Evolutionary conservation across 345 rosid genomes (phyloP).

Genomic region (Fremontodendron californicum): DNA sequence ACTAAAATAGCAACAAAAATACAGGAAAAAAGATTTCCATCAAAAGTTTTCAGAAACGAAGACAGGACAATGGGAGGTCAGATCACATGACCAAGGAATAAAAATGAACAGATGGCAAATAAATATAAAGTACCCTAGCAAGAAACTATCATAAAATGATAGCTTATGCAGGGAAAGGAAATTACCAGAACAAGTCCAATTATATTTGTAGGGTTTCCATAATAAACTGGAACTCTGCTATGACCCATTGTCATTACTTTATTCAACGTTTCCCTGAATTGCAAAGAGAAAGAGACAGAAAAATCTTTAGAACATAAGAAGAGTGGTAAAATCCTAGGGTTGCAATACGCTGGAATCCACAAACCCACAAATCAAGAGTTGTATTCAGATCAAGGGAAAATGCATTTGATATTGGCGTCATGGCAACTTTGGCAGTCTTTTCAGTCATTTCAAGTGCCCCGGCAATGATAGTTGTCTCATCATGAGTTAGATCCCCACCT

Average conservation of each 20-base stretch:
- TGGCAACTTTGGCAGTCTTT: slow-evolving; percentile 89
- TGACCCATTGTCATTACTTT: slow-evolving; percentile 87
- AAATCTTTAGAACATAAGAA: slow-evolving; percentile 10
- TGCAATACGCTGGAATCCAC: slow-evolving; percentile 26
- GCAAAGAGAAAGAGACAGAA: slow-evolving; percentile 16
- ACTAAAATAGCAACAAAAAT: neutral
- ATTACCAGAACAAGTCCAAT: slow-evolving; percentile 88
- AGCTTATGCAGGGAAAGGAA: slow-evolving; percentile 10
- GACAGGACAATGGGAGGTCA: neutral
- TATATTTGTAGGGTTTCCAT: slow-evolving; percentile 61
- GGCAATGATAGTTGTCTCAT: slow-evolving; percentile 89
- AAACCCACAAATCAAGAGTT: slow-evolving; percentile 85
- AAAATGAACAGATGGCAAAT: neutral
- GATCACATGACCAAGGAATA: neutral
- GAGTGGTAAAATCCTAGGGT: slow-evolving; percentile 9
- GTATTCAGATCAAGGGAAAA: slow-evolving; percentile 98
- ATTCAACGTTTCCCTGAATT: slow-evolving; percentile 72
- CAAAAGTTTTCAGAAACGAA: neutral
- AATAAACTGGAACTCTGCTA: slow-evolving; percentile 91
- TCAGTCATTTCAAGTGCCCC: slow-evolving; percentile 96
- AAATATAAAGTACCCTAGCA: neutral
- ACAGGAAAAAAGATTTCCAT: too few species aligned
- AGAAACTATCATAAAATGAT: slow-evolving; percentile 1
- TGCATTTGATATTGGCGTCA: slow-evolving; percentile 91
- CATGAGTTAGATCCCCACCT: slow-evolving; percentile 84